phyloP scores from a whole-genome alignment of 768 basidiomycete genomes.

The Tephrocybe sp. region DNA sequence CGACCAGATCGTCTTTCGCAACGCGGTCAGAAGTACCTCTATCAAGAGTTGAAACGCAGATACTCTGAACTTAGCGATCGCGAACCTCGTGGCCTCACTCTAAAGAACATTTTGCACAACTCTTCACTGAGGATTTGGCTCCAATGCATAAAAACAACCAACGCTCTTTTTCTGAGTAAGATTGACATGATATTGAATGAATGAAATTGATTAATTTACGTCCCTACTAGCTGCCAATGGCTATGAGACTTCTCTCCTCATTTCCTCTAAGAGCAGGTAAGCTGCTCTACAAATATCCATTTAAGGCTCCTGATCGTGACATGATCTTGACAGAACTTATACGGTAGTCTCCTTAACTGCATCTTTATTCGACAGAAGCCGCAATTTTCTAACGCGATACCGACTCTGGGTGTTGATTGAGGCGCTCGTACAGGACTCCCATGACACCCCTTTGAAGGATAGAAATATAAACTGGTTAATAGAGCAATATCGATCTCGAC shows the following conservation, averaged over 20 bases:
- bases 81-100: slow-evolving; percentile 24
- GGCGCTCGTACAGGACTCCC: slow-evolving; percentile 35
- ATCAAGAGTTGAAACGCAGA: slow-evolving; percentile 41
- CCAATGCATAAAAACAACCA: slow-evolving; percentile 35
- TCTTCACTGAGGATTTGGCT: slow-evolving; percentile 39
- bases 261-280: slow-evolving; percentile 19
- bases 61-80: slow-evolving; percentile 22
- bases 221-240: slow-evolving; percentile 11
- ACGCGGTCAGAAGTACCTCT: slow-evolving; percentile 36
- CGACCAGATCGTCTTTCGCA: slow-evolving; percentile 48
- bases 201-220: not conserved
- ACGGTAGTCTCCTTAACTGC: slow-evolving; percentile 45
- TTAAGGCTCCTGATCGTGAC: not conserved
- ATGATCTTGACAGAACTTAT: slow-evolving; percentile 31
- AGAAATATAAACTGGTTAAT: slow-evolving; percentile 53
- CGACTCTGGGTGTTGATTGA: slow-evolving; percentile 45
- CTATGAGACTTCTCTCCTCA: slow-evolving; percentile 16
- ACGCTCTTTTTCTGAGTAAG: slow-evolving; percentile 40
- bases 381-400: slow-evolving; percentile 51
- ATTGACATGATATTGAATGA: not conserved
- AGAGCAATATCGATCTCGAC: slow-evolving; percentile 32
- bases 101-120: slow-evolving; percentile 21
- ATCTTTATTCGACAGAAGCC: slow-evolving; percentile 36
- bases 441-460: slow-evolving; percentile 27
- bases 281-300: not conserved